Base-by-base conservation (phyloP, 495 filamentous ascomycete genomes). In the Penicillium maclennaniae region DNA sequence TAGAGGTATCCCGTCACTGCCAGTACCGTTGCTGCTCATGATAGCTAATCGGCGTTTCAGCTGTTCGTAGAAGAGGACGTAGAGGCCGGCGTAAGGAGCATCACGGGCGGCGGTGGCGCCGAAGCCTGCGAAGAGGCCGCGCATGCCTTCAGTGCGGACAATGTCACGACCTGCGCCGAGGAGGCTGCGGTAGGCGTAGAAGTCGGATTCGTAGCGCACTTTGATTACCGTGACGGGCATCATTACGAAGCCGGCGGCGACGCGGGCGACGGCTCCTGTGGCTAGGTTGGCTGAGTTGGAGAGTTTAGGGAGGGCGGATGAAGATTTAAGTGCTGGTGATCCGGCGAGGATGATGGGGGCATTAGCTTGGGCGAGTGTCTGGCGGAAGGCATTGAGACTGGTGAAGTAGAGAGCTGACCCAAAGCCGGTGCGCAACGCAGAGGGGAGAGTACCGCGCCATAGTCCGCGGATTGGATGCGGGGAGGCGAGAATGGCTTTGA, bases 141-240 rank as follows among this genome's bases (percentile, higher is more conserved):
- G 79, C 1, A 88, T 17, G 1, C 93, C 93, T 56, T 95, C 88
- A 0, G 75, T 79, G 14, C 72, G 74, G 14, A 87, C 61, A 28
- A 99, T 97, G 59, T 92, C 88, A 14, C 73, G 79, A 4, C 78
- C 82, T 0, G 95, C 93, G 28, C 79, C 74, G 23, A 76, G 65
- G 17, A 99, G 75, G 6, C 88, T 89, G n/a, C 76, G 76, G 73
- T 99, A 99, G 26, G 78, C 70, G 75, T 96, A 99, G 42, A 89
- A 73, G 49, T 79, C 87, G 8, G 83, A 88, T 65, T 99, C 93
- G 64, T 93, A 97, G 43, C 93, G 88, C 9, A 99, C 95, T 66
- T 99, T 99, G 64, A 99, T 81, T 28, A 97, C 88, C 2, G 93
- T 99, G 47, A 97, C 82, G 7, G 93, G 93, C 91, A 96, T 97